Percentiles rank a stretch among this genome's conserved stretches.
phyloP scores from a whole-genome alignment of 805 yeast genomes.

The Hyphopichia homilentoma region DNA sequence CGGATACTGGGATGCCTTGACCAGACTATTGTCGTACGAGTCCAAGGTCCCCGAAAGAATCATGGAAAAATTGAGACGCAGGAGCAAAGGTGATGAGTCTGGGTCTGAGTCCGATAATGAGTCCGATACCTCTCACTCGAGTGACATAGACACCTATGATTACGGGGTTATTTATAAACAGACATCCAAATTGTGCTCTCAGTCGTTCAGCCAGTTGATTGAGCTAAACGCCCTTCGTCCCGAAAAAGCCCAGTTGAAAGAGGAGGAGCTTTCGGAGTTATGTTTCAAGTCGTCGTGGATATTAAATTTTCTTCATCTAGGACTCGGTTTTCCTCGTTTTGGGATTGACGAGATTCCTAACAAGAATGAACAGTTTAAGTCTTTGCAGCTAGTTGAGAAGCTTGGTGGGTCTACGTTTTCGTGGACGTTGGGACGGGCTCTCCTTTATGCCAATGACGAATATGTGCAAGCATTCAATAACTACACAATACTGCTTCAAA shows the following conservation, averaged over 20 bases:
- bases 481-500: slow-evolving; percentile 17
- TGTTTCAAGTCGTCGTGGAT: slow-evolving; percentile 66
- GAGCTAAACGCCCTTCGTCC: slow-evolving; percentile 26
- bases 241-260: slow-evolving; percentile 24
- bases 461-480: slow-evolving; percentile 40
- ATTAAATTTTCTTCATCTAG: slow-evolving; percentile 53
- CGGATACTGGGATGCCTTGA: slow-evolving; percentile 63
- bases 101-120: slow-evolving; percentile 10
- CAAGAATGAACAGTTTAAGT: slow-evolving; percentile 20
- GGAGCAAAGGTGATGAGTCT: slow-evolving; percentile 1
- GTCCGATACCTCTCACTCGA: slow-evolving; percentile 15
- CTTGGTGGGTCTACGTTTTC: slow-evolving; percentile 43
- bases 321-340: slow-evolving; percentile 55
- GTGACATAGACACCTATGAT: slow-evolving; percentile 43
- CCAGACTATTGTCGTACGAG: slow-evolving; percentile 37
- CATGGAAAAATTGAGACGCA: background rate
- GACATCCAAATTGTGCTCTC: slow-evolving; percentile 47
- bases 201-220: slow-evolving; percentile 33
- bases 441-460: slow-evolving; percentile 59
- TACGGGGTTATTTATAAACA: slow-evolving; percentile 40
- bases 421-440: slow-evolving; percentile 60
- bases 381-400: slow-evolving; percentile 42
- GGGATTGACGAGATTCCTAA: slow-evolving; percentile 35
- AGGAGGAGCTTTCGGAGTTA: slow-evolving; percentile 46
- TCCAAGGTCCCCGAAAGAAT: slow-evolving; percentile 9